Base-by-base conservation (phyloP, 73 alveolate species). In the Paramecium octaurelia region DNA sequence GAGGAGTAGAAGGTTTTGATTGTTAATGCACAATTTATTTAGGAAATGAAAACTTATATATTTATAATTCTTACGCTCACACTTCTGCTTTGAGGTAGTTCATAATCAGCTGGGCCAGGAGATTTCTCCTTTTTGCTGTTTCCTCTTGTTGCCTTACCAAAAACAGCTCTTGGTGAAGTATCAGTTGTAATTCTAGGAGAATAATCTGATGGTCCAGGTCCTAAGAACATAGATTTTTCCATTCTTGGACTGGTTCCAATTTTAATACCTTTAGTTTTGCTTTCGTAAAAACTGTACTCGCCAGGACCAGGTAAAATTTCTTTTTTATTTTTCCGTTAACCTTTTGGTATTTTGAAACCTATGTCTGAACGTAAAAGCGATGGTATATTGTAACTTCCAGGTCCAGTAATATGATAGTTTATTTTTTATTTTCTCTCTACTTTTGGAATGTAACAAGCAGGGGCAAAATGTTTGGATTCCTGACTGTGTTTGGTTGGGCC, bases 191-290 rank as follows among this genome's bases (percentile, higher is more conserved):
- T 21, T 80, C 75, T 80, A 3, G 91, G 91, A 18, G 91, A 80
- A 80, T 80, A 80, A 20, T 80, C 91, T 46, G 58, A 75, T 11
- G 91, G 91, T 8, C 91, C 91, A 2, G 91, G 91, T 80, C 87
- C 87, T 12, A 80, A 35, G 7, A 34, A 0, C 75, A 31, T 24
- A 11, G 70, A 31, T 48, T 42, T 23, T 40, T 42, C 70, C 34
- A 48, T 24, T 43, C 75, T 40, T 27, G 58, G 91, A 11, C 91
- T 23, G 10, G 46, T 80, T 20, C 64, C 46, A 23, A 80, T 31
- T 23, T 43, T 46, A 0, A 80, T 24, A 23, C 91, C 76, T 24
- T 48, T 80, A 8, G 44, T 80, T 24, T 46, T 80, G 24, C 21
- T 44, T 23, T 23, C 46, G 8, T 11, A 23, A 21, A 31, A 46